phyloP scores from a whole-genome alignment of 2,329 filamentous ascomycete species.

The Orbilia ellipsospora region DNA sequence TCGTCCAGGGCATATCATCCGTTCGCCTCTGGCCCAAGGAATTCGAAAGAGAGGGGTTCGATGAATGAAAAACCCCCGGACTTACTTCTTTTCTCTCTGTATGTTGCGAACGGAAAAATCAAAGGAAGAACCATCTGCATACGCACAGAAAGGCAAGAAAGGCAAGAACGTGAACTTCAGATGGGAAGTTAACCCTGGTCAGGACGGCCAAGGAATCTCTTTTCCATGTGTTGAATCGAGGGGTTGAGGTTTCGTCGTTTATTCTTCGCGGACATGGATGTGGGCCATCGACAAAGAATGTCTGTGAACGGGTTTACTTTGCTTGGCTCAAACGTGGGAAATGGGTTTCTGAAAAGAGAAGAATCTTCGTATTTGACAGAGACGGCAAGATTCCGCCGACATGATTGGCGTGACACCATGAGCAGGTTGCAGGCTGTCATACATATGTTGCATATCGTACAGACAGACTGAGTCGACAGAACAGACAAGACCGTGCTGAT shows the following conservation, averaged over 20 bases:
- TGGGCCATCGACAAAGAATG: no score
- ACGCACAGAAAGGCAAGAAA: background rate
- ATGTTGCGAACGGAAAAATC: constrained; percentile 31
- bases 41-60: constrained; percentile 24
- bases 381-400: background rate
- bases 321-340: background rate
- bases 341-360: background rate
- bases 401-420: background rate
- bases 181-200: constrained; percentile 36
- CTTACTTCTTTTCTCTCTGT: constrained; percentile 23
- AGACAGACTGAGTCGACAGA: background rate
- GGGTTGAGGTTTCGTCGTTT: background rate
- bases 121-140: constrained; percentile 17
- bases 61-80: constrained; percentile 31
- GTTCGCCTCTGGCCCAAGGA: constrained; percentile 41
- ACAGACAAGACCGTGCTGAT: constrained; percentile 1
- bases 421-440: background rate
- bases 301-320: background rate
- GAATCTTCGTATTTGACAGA: background rate
- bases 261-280: no score
- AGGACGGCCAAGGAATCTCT: constrained; percentile 14
- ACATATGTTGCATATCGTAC: background rate
- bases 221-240: constrained; percentile 30
- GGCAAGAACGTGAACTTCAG: constrained; percentile 35
- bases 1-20: constrained; percentile 47